phyloP scores from a whole-genome alignment of 208 protist genomes.

The Phytomonas francai region DNA sequence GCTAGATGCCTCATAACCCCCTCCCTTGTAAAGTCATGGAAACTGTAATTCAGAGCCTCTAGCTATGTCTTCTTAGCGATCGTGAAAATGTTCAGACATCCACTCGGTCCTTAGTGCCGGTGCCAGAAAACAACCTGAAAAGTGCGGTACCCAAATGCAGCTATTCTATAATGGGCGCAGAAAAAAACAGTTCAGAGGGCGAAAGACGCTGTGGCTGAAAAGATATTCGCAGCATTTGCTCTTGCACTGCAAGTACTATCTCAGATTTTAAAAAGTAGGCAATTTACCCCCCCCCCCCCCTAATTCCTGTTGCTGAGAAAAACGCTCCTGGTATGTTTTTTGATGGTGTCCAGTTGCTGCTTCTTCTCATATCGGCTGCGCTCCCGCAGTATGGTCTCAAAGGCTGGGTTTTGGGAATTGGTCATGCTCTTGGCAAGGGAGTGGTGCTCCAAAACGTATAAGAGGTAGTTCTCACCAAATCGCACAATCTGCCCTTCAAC shows the following conservation, averaged over 20 bases:
- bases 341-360: slow-evolving; percentile 6
- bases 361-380: slow-evolving; percentile 20
- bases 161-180: background rate
- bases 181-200: background rate
- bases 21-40: background rate
- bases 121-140: background rate
- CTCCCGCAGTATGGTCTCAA: slow-evolving; percentile 38
- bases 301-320: background rate
- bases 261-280: no score
- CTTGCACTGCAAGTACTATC: background rate
- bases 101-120: background rate
- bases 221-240: background rate
- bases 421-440: slow-evolving; percentile 62
- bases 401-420: slow-evolving; percentile 54
- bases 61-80: background rate
- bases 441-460: slow-evolving; percentile 68
- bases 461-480: slow-evolving; percentile 21
- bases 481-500: slow-evolving; percentile 77
- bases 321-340: background rate
- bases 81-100: background rate
- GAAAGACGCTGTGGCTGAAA: background rate
- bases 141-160: background rate
- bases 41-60: background rate
- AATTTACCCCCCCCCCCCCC: background rate
- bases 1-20: background rate